phyloP scores from a whole-genome alignment of 1,284 basidiomycete species.

The Schizophyllum amplum region DNA sequence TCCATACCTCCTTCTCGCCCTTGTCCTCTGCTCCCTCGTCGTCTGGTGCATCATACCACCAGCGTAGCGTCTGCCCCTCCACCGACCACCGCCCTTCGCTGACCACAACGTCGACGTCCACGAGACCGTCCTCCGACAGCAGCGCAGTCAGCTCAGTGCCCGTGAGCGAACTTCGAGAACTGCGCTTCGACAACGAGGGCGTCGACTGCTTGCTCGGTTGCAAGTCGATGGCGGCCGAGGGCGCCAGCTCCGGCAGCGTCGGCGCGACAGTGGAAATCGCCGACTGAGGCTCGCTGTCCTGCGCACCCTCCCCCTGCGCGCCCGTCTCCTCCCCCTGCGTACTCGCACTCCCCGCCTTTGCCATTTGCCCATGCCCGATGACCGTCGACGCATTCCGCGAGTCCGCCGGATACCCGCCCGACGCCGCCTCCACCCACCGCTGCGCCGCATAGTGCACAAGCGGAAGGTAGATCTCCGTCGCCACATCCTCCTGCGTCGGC shows the following conservation, averaged over 20 bases:
- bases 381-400: conserved; percentile 18
- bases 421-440: conserved; percentile 18
- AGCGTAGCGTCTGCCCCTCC: conserved; percentile 66
- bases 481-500: conserved; percentile 28
- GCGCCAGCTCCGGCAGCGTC: neutral
- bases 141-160: conserved; percentile 6
- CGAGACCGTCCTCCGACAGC: conserved; percentile 18
- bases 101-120: conserved; percentile 39
- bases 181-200: neutral
- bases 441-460: conserved; percentile 77
- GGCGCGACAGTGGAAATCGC: neutral
- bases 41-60: conserved; percentile 75
- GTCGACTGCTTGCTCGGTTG: neutral
- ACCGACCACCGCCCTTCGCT: conserved; percentile 65
- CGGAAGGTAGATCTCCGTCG: conserved; percentile 85
- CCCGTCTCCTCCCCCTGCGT: too few relatives aligned
- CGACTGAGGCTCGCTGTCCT: neutral
- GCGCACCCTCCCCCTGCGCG: neutral
- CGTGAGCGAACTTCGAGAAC: neutral
- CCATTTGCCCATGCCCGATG: conserved; percentile 8
- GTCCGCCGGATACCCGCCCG: conserved; percentile 8
- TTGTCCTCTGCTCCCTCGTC: too few relatives aligned
- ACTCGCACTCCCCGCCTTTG: too few relatives aligned
- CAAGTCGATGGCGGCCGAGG: neutral
- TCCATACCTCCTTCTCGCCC: neutral